These are phyloP conservation scores for Penicillium sp. DNA, from an alignment of 2,329 filamentous ascomycete species.

Conservation along the genomic window DNA sequence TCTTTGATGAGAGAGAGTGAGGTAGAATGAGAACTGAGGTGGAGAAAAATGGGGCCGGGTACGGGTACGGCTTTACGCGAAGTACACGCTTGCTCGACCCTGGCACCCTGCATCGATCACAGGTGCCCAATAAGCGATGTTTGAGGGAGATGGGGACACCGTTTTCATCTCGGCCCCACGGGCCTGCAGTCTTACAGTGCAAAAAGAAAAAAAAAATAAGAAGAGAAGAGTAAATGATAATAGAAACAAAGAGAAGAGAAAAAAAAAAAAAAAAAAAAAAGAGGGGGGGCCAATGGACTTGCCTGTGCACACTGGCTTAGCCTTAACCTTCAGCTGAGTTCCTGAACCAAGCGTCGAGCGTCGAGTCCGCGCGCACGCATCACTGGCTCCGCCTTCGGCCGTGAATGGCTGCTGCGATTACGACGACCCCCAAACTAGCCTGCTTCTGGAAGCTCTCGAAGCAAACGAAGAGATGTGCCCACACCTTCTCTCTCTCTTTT, in stretches of 20 bases:
- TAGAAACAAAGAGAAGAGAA: neutral
- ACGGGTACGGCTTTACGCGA: conserved; percentile 23
- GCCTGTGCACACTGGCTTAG: conserved; percentile 17
- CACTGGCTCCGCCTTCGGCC: neutral
- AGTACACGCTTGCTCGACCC: conserved; percentile 9
- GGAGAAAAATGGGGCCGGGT: neutral
- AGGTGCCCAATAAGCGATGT: conserved; percentile 8
- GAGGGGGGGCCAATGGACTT: neutral
- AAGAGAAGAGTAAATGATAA: neutral
- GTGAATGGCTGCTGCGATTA: conserved; percentile 11
- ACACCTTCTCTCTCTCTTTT: neutral
- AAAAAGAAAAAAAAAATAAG: conserved; percentile 1
- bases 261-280: conserved; percentile 7
- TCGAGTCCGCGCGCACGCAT: conserved; percentile 1
- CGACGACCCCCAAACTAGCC: conserved; percentile 15
- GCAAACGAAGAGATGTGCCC: neutral
- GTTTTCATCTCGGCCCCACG: conserved; percentile 8
- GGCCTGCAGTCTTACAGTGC: neutral
- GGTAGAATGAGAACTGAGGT: neutral
- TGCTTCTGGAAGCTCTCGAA: conserved; percentile 19
- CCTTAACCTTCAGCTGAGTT: conserved; percentile 22
- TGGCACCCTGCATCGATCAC: conserved; percentile 27
- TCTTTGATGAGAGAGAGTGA: neutral
- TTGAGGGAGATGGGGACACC: conserved; percentile 6
- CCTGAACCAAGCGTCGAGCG: neutral